Evolutionary conservation across 345 rosid genomes (phyloP), one percentile per base, ranked within the genome.

Genomic region (Ailanthus altissimus): DNA sequence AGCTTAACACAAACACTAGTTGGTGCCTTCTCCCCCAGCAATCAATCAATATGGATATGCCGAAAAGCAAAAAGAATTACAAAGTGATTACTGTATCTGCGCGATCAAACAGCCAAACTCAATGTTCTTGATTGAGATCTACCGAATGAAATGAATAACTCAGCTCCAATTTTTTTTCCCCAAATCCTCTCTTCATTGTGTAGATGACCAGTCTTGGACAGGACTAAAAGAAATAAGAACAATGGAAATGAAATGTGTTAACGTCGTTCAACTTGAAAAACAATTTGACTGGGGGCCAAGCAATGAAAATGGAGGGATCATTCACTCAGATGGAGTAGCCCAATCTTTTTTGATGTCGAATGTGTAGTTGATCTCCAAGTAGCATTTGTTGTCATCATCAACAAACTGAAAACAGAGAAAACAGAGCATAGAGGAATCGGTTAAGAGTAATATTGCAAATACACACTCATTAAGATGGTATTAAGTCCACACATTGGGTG

Each of bases 271-370:
- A 77, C 53, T 73, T 60, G 21, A 61, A 56, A 64, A 71, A 28
- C 40, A 54, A 58, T 70, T 20, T 13, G 53, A 6, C n/a, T 63
- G 43, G 47, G 51, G 66, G 72, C 38, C 54, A 57, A 63, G 68
- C 54, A 72, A 62, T 28, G 62, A 62, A 47, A 45, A 68, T 23
- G 11, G 47, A 8, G 18, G 21, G 68, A 45, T 32, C 60, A 40
- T 59, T 50, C 56, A 45, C 23, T 63, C 51, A 26, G 9, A 59
- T 80, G 74, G 73, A 79, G 59, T 51, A 87, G 38, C 38, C 97
- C 98, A 90, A 0, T 87, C 91, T 88, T 87, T 94, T 73, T 93
- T 88, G 84, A 94, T 94, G 79, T 92, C 94, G n/a, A 94, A 94
- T 28, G 87, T 87, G 86, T 94, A 94, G 88, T 89, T 94, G 88